These are phyloP conservation scores for Ambrosiella xylebori DNA, from an alignment of 2,329 filamentous ascomycete genomes.

Conservation along the genomic window DNA sequence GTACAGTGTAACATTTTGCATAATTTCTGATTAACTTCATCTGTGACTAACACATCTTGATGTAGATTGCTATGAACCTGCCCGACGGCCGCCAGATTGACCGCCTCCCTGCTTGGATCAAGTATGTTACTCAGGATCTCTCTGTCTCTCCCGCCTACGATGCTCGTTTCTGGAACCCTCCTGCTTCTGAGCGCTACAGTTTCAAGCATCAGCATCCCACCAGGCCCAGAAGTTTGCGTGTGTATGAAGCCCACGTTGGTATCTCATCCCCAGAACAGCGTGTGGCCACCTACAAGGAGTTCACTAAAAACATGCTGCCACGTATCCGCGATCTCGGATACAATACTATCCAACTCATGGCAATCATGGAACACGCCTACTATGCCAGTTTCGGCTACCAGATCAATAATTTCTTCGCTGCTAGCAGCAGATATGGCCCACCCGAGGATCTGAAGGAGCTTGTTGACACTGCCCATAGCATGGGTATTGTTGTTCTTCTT, in stretches of 20 bases:
- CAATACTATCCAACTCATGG: slow-evolving; percentile 97
- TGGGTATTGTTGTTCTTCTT: slow-evolving; percentile 80
- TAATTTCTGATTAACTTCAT: neutral
- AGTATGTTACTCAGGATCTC: slow-evolving; percentile 86
- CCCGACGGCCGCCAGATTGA: slow-evolving; percentile 69
- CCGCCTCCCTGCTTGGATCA: slow-evolving; percentile 91
- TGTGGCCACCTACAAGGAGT: slow-evolving; percentile 93
- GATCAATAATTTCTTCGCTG: slow-evolving; percentile 96
- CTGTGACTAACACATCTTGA: neutral
- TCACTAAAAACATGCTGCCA: slow-evolving; percentile 80
- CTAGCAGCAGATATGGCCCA: slow-evolving; percentile 82
- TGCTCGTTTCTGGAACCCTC: slow-evolving; percentile 93
- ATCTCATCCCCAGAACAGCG: slow-evolving; percentile 83
- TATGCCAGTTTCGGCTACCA: slow-evolving; percentile 99
- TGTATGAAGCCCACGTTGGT: slow-evolving; percentile 97
- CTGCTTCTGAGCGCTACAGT: slow-evolving; percentile 53
- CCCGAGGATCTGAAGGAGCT: slow-evolving; percentile 94
- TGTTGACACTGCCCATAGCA: slow-evolving; percentile 79
- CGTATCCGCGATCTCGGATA: slow-evolving; percentile 83
- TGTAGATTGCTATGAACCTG: slow-evolving; percentile 64
- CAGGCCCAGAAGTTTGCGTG: slow-evolving; percentile 71
- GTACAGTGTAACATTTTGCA: slow-evolving; percentile 19
- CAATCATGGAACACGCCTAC: slow-evolving; percentile 98
- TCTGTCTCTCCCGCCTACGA: slow-evolving; percentile 83
- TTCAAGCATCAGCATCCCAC: slow-evolving; percentile 72